Evolutionary conservation across 768 basidiomycete genomes (phyloP), one percentile per base, ranked within the genome.

Genomic region (Wakefieldia striispora): DNA sequence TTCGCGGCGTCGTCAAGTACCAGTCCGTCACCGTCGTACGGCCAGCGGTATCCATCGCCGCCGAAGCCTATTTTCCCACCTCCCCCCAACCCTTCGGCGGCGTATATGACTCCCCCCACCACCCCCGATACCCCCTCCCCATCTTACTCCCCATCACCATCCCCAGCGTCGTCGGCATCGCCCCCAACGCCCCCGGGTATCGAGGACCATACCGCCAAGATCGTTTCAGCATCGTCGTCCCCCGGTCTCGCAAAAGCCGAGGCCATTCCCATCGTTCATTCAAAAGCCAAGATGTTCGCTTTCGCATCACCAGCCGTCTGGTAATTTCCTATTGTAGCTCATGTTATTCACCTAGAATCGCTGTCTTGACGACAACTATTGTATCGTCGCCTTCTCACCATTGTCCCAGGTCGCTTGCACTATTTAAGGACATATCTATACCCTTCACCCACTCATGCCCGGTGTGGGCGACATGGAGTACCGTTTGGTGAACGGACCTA

Each of bases 281-380:
- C 62, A 3, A 85, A 84, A 64, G 61, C 64, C 6, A 80, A 82
- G 63, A 83, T 83, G 75, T 86, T 83, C 38, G 82, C 84, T 0
- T 77, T 79, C 52, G 84, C 84, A 11, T 69, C 77, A 1, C 81
- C 82, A 0, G 72, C 83, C 1, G 72, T 74, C 17, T 86, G 84
- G 84, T 86, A 75, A 73, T 61, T 1, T 40, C 34, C 21, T 60
- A 55, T 56, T 60, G 61, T 64, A 52, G 44, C 43, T 50, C 51
- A 49, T 47, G 29, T 53, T 45, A 67, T 57, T 50, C 56, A 47
- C 31, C 50, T 59, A 65, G 62, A 65, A 20, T 24, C 13, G 16
- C 45, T 61, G 62, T 66, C 66, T 70, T 47, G 68, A 62, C 60
- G 62, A 48, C 16, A 1, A 2, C 2, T 55, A 64, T 59, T 60